These are phyloP conservation scores for Aspergillus tamarii DNA, from an alignment of 2,329 filamentous ascomycete genomes.

Conservation along the genomic window DNA sequence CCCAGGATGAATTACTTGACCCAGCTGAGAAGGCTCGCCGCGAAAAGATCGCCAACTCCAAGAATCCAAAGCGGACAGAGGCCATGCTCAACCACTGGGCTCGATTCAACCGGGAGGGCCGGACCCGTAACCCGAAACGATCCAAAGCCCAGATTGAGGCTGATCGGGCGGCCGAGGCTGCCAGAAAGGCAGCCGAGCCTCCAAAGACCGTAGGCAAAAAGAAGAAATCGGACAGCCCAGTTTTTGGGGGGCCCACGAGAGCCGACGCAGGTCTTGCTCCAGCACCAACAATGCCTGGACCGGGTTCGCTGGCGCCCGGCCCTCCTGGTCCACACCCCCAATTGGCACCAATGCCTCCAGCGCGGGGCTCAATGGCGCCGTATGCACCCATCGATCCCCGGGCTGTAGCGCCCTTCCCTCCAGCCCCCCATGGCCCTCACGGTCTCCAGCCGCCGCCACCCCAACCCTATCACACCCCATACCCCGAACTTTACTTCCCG, in stretches of 20 bases:
- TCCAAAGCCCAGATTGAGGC: constrained; percentile 50
- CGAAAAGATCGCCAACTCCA: constrained; percentile 46
- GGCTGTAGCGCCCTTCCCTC: constrained; percentile 23
- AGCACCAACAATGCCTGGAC: constrained; percentile 18
- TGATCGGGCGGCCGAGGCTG: constrained; percentile 37
- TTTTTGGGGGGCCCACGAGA: constrained; percentile 22
- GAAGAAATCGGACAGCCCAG: constrained; percentile 26
- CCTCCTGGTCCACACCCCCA: constrained; percentile 21
- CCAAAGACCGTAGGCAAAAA: constrained; percentile 31
- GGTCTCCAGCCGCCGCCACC: constrained; percentile 24
- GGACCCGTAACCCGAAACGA: constrained; percentile 48
- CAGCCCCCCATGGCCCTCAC: constrained; percentile 20
- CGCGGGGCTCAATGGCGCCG: constrained; percentile 25
- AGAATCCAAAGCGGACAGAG: constrained; percentile 49
- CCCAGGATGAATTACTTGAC: constrained; percentile 29
- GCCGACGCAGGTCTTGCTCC: constrained; percentile 25
- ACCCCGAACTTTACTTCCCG: constrained; percentile 27
- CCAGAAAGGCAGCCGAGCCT: constrained; percentile 29
- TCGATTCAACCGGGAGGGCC: constrained; percentile 47
- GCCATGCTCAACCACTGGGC: constrained; percentile 51
- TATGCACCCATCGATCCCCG: constrained; percentile 36
- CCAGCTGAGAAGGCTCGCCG: constrained; percentile 37
- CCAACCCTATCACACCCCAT: constrained; percentile 29
- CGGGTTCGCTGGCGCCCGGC: constrained; percentile 20
- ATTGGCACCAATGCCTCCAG: constrained; percentile 23